phyloP scores from a whole-genome alignment of 257 asterid species.

The Mentha longifolia region DNA sequence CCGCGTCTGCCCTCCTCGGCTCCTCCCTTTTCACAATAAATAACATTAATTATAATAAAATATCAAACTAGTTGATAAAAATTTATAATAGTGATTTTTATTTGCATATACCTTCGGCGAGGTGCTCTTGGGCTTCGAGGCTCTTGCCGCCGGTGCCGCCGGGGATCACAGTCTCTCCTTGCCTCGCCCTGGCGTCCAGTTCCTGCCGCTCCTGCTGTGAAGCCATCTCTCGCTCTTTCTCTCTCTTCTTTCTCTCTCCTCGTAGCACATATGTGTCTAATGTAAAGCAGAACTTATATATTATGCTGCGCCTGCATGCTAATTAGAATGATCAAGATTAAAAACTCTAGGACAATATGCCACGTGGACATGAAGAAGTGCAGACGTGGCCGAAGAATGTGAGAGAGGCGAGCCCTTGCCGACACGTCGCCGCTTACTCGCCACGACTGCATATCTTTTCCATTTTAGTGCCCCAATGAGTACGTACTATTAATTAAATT shows the following conservation, averaged over 20 bases:
- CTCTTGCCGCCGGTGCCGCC: conserved; percentile 91
- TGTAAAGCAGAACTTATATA: not conserved
- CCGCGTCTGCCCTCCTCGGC: conserved; percentile 65
- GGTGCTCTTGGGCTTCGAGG: conserved; percentile 78
- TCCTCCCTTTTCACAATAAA: conserved; percentile 44
- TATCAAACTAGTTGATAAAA: too few species aligned
- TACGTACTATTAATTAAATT: too few species aligned
- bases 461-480: too few species aligned
- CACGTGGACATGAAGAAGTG: conserved; percentile 32
- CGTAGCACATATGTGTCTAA: too few species aligned
- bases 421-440: conserved; percentile 34
- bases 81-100: not conserved
- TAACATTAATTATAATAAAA: too few species aligned
- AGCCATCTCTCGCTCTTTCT: conserved; percentile 42
- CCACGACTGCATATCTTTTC: too few species aligned
- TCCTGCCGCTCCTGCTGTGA: conserved; percentile 51
- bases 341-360: not conserved
- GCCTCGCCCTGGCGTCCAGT: conserved; percentile 68
- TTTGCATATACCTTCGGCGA: conserved; percentile 55
- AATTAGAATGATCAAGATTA: not conserved
- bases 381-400: conserved; percentile 34
- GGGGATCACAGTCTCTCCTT: conserved; percentile 76
- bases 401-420: not conserved
- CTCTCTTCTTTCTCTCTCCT: not conserved
- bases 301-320: not conserved